These are phyloP conservation scores for Fusarium napiforme DNA, from an alignment of 2,329 filamentous ascomycete genomes.

Conservation along the genomic window DNA sequence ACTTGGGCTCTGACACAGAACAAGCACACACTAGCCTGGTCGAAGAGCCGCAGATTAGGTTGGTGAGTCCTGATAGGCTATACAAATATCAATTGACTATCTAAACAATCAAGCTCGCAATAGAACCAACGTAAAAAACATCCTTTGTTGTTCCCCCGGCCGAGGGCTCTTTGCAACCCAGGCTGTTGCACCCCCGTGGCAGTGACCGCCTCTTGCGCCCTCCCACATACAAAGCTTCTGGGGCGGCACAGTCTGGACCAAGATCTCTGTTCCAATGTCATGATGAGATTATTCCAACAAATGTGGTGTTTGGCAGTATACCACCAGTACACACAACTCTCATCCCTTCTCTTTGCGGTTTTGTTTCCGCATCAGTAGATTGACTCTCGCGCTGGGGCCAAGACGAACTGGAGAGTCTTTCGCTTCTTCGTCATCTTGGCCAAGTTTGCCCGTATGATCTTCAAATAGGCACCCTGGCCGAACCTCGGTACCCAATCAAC, in stretches of 20 bases:
- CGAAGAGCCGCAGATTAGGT: slow-evolving; percentile 48
- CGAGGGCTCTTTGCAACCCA: not conserved
- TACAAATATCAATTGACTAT: slow-evolving; percentile 42
- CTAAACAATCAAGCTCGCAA: slow-evolving; percentile 19
- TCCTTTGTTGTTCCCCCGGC: slow-evolving; percentile 9
- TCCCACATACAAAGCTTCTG: slow-evolving; percentile 1
- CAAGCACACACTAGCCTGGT: slow-evolving; percentile 47
- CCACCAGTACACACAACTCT: not conserved
- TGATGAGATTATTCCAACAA: slow-evolving; percentile 9
- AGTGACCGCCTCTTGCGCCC: not conserved
- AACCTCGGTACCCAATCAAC: slow-evolving; percentile 14
- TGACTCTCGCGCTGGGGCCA: not conserved
- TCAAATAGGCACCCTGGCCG: slow-evolving; percentile 21
- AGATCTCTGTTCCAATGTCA: not conserved
- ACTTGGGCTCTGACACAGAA: slow-evolving; percentile 42
- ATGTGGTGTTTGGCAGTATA: not conserved
- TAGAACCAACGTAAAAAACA: slow-evolving; percentile 21
- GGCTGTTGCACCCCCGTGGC: not conserved
- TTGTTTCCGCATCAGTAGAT: not conserved
- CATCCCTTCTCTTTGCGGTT: not conserved
- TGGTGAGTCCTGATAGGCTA: slow-evolving; percentile 47
- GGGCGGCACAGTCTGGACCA: not conserved
- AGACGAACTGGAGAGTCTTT: not conserved
- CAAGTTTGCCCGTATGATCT: not conserved
- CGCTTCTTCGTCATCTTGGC: not conserved